A percentile compares a stretch with the other conserved stretches of the same genome.
These are phyloP conservation scores for Aegilops longissima DNA, from an alignment of 176 grass and related monocot genomes.

Conservation along the genomic window DNA sequence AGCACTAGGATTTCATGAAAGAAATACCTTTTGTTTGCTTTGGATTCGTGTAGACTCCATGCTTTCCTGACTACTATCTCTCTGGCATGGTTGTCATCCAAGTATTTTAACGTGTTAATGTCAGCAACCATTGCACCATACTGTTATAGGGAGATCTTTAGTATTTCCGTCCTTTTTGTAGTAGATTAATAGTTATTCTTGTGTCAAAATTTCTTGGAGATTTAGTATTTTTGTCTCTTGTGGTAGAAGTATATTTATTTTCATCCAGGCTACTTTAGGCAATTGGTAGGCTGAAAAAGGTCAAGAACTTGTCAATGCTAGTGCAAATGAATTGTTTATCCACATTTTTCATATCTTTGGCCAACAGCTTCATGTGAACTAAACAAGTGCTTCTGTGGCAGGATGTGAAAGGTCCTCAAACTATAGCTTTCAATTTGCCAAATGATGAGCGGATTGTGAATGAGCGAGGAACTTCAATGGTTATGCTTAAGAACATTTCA, in stretches of 20 bases:
- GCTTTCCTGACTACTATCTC: not conserved
- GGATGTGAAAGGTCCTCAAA: slow-evolving; percentile 99
- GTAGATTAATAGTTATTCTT: not conserved
- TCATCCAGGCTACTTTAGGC: not conserved
- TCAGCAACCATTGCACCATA: not conserved
- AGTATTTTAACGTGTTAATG: not conserved
- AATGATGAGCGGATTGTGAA: slow-evolving; percentile 98
- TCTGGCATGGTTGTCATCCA: slow-evolving; percentile 8
- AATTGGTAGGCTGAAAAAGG: not conserved
- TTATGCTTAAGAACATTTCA: slow-evolving; percentile 97
- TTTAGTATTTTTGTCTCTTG: not conserved
- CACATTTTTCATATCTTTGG: not conserved
- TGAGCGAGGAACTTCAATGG: slow-evolving; percentile 93
- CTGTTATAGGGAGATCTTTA: slow-evolving; percentile 4
- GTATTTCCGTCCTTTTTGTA: not conserved
- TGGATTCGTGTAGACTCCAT: not conserved
- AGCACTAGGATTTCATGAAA: slow-evolving; percentile 22
- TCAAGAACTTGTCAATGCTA: not conserved
- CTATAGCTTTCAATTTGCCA: slow-evolving; percentile 95
- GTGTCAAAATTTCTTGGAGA: not conserved
- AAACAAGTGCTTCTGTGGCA: slow-evolving; percentile 39
- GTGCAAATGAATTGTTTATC: not conserved
- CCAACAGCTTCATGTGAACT: slow-evolving; percentile 1
- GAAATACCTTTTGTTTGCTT: not conserved
- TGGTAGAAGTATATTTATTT: not conserved